Base-by-base conservation (phyloP, 257 asterid genomes). In the Penstemon newberryi region DNA sequence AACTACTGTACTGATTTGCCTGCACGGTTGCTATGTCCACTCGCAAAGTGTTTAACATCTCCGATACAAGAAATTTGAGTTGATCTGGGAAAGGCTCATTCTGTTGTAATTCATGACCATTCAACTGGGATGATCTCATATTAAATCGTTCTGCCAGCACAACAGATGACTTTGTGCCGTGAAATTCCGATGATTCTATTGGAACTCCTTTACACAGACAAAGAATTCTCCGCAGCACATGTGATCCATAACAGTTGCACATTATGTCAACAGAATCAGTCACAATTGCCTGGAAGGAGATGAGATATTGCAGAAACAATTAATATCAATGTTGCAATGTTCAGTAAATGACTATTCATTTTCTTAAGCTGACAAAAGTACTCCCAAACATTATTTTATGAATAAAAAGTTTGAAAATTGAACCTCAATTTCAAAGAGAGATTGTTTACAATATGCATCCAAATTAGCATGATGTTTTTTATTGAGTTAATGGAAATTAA, bases 211-310 rank as follows among this genome's bases (percentile, higher is more conserved):
- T 78, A 80, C 97, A 87, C 45, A 91, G 91, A 74, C 95, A 89
- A 66, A 94, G 83, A 69, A 94, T 91, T 75, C 96, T 87, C 69
- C 99, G 82, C 8, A 94, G 79, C 65, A 94, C 97, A 82, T 91
- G 99, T 66, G 99, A 94, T 75, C 97, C 99, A 80, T 94, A 77
- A 72, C 92, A 87, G 80, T 81, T 86, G 89, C 96, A 89, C 96
- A 91, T 86, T 75, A 87, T 60, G 57, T 86, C 95, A 72, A 84
- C 81, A 47, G 91, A 95, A 74, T 89, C 81, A 55, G 59, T 83
- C 70, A 81, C 86, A 63, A 91, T 77, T 69, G 75, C 89, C 99
- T 94, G 82, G 67, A 53, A 73, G 10, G 54, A 61, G 68, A 66
- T 51, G 62, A 50, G 12, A 44, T 39, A 62, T 60, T 7, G 7